Evolutionary conservation across 345 rosid species (phyloP).

Genomic region (Triadica sebifera): DNA sequence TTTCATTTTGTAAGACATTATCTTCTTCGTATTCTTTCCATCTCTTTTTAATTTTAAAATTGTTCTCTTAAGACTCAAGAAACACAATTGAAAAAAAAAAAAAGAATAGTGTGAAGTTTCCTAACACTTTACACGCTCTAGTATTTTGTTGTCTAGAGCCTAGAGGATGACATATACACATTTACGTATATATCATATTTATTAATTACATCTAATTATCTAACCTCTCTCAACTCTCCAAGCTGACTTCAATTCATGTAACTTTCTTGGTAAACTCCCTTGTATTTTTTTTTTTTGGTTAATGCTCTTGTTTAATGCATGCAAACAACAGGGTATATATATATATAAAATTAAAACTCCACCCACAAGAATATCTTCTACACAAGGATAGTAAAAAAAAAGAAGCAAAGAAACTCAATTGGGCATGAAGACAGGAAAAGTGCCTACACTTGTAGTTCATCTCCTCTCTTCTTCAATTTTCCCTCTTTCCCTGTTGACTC

Average conservation of each 20-base stretch:
- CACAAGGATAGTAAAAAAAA: background rate
- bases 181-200: background rate
- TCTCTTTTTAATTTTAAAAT: background rate
- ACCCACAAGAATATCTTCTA: background rate
- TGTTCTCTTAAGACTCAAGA: background rate
- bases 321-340: too few species aligned
- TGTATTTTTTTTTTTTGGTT: background rate
- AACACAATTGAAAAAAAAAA: background rate
- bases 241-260: background rate
- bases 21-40: background rate
- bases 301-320: too few species aligned
- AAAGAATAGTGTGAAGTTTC: background rate
- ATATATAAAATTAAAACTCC: background rate
- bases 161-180: background rate
- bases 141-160: background rate
- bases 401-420: background rate
- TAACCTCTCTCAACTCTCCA: background rate
- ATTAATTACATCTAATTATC: background rate
- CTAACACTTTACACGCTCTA: background rate
- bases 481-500: background rate
- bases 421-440: slow-evolving; percentile 4
- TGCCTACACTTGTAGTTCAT: background rate
- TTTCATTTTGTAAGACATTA: background rate
- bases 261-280: slow-evolving; percentile 8
- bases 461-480: background rate